phyloP scores from a whole-genome alignment of 768 basidiomycete species.

The Exidia glandulosa region DNA sequence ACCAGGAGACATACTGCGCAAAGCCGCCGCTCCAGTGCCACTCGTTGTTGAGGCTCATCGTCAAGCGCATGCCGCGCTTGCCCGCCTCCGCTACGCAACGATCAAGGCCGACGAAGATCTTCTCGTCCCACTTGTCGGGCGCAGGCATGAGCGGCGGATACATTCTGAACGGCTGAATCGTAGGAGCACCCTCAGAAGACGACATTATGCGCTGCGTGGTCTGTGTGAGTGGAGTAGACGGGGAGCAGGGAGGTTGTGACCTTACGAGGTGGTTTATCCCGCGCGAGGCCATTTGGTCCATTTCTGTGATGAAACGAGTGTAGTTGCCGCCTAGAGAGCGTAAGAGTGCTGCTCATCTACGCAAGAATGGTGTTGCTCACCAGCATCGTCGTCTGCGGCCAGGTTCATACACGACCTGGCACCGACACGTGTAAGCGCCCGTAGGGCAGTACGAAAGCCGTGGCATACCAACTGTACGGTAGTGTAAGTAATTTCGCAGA shows the following conservation, averaged over 20 bases:
- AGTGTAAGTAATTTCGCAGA: background rate
- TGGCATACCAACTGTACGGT: too few species aligned
- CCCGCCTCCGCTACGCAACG: background rate
- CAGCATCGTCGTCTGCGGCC: background rate
- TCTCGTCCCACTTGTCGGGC: background rate
- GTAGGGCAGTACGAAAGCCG: too few species aligned
- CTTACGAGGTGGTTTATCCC: background rate
- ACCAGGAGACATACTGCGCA: background rate
- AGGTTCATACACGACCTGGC: background rate
- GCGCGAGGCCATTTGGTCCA: background rate
- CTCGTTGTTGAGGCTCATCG: background rate
- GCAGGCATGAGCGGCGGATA: background rate
- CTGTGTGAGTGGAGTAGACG: background rate
- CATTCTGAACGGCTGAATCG: background rate
- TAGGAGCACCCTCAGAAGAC: background rate
- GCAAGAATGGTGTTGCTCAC: background rate
- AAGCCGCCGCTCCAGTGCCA: background rate
- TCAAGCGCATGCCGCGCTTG: background rate
- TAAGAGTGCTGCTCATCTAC: background rate
- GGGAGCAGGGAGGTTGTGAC: background rate
- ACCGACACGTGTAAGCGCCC: background rate
- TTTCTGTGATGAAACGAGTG: background rate
- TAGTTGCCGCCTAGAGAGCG: background rate
- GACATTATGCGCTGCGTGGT: background rate
- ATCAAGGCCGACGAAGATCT: background rate